Base-by-base conservation (phyloP, 2,329 filamentous ascomycete genomes). In the Phialocephala sp. region DNA sequence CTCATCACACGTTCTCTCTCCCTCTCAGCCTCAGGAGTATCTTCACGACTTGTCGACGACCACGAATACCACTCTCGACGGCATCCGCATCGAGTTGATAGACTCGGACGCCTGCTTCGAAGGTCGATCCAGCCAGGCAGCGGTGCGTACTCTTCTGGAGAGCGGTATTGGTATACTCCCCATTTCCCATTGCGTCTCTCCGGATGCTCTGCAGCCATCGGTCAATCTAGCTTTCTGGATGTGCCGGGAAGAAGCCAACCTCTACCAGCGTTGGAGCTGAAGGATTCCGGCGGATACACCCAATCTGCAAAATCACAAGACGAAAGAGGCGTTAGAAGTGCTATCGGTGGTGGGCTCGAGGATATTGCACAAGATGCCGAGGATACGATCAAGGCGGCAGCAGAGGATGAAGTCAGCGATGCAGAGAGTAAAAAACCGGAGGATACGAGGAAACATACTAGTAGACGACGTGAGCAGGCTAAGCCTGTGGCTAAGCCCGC, bases 221-320 rank as follows among this genome's bases (percentile, higher is more conserved):
- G 45, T 50, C 27, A 88, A 76, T 81, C 82, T 1, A 81, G 82
- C 65, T 73, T 84, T 35, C 75, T 82, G 70, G 82, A 83, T 64
- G 75, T 75, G 27, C 79, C 79, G 0, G 76, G 73, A 2, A 62
- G 60, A 58, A 65, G 74, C 1, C 76, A 78, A 60, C 70, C 75
- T 0, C 63, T 74, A 45, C 76, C 77, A 35, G 65, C 74, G 2
- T 61, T 77, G 39, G 74, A 75, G 57, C 68, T 66, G 1, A 67
- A 41, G 61, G 58, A 58, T 62, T 65, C 37, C 43, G 62, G 67
- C 47, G 22, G 60, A 52, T 45, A 60, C 60, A 56, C 59, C 67
- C 41, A 41, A 45, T 36, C 60, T 35, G 54, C 37, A 54, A 35
- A 39, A 55, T 27, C 47, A 18, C 12, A 57, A 57, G 18, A 37